These are phyloP conservation scores for Carex myosuroides DNA, from an alignment of 176 grass and related monocot species.

Conservation along the genomic window DNA sequence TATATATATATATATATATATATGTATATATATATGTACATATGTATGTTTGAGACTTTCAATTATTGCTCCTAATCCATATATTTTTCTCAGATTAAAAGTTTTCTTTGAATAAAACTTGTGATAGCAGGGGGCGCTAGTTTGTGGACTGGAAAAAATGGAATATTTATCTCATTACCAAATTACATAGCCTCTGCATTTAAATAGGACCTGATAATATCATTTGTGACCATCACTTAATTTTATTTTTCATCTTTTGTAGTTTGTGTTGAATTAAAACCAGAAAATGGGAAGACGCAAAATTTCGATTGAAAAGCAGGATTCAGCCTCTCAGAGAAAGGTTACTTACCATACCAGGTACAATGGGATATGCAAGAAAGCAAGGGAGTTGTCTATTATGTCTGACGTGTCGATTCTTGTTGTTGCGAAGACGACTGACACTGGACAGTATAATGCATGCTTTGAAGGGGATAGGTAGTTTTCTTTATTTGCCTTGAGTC, in stretches of 20 bases:
- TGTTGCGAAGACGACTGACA: not conserved
- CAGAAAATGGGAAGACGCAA: not conserved
- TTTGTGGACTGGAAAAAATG: too few species aligned
- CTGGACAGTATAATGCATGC: not conserved
- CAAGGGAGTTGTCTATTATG: not conserved
- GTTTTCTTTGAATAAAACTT: too few species aligned
- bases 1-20: too few species aligned
- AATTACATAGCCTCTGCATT: too few species aligned
- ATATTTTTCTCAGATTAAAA: too few species aligned
- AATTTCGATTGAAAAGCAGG: not conserved
- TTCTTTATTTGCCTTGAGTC: not conserved
- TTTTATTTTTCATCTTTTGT: not conserved
- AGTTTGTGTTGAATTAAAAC: not conserved
- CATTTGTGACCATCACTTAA: not conserved
- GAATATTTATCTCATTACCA: too few species aligned
- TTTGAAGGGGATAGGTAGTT: not conserved
- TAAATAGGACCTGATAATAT: too few species aligned
- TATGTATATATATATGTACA: too few species aligned
- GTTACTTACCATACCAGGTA: not conserved
- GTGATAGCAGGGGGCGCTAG: too few species aligned
- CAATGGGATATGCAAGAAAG: not conserved
- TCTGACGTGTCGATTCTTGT: not conserved
- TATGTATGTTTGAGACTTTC: too few species aligned
- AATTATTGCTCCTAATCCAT: too few species aligned
- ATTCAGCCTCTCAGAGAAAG: not conserved